These are phyloP conservation scores for Zygosaccharomyces bailii DNA, from an alignment of 805 yeast genomes.

Conservation along the genomic window DNA sequence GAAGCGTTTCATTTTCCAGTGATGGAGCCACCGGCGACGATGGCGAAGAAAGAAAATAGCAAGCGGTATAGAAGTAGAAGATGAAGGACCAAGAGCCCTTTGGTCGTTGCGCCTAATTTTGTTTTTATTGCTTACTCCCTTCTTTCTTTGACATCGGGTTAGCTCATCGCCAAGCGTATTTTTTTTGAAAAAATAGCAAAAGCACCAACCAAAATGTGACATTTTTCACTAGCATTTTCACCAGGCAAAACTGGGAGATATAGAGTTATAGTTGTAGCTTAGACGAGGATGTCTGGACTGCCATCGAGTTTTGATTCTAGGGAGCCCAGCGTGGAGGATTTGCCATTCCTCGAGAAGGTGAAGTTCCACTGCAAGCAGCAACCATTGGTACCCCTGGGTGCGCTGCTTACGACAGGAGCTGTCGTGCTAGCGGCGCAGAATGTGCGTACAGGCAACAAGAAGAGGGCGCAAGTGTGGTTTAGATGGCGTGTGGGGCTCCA, in stretches of 20 bases:
- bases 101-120: too few species aligned
- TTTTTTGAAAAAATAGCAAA: background rate
- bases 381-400: slow-evolving; percentile 85
- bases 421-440: slow-evolving; percentile 75
- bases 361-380: slow-evolving; percentile 70
- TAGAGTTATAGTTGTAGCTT: background rate
- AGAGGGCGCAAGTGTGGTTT: slow-evolving; percentile 80
- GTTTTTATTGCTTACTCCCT: too few species aligned
- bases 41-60: too few species aligned
- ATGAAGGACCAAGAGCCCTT: too few species aligned
- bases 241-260: background rate
- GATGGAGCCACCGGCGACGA: too few species aligned
- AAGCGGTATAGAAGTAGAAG: too few species aligned
- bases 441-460: slow-evolving; percentile 65
- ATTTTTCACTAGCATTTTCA: background rate
- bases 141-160: background rate
- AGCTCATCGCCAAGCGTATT: background rate
- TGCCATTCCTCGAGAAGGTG: slow-evolving; percentile 54
- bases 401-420: slow-evolving; percentile 75
- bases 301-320: slow-evolving; percentile 38
- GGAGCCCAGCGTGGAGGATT: slow-evolving; percentile 30
- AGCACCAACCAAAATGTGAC: background rate
- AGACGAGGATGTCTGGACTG: slow-evolving; percentile 15
- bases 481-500: slow-evolving; percentile 88
- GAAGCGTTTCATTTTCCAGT: slow-evolving; percentile 63